These are phyloP conservation scores for Solanum tarijense DNA, from an alignment of 257 asterid species.

Conservation along the genomic window DNA sequence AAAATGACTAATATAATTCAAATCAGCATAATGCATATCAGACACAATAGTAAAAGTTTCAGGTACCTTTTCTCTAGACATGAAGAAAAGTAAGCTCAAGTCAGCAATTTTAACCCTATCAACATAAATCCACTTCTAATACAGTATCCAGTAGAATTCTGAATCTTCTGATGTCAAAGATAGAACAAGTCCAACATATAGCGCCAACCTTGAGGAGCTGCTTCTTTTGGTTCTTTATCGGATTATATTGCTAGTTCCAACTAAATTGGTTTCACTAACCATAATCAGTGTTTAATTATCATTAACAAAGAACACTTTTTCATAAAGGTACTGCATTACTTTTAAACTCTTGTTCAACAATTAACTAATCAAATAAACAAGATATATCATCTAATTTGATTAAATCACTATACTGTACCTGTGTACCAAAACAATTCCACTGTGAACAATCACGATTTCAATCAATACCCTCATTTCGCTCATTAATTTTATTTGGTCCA, in stretches of 20 bases:
- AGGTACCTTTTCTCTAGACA: background rate
- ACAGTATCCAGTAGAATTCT: background rate
- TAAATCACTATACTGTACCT: background rate
- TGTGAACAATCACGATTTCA: background rate
- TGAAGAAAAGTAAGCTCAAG: background rate
- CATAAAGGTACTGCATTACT: background rate
- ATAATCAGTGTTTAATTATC: background rate
- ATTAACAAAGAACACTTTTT: background rate
- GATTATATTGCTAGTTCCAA: background rate
- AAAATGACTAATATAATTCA: background rate
- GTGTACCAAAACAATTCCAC: background rate
- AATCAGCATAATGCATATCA: slow-evolving; percentile 1
- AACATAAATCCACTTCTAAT: background rate
- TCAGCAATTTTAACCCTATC: background rate
- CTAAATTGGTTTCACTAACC: background rate
- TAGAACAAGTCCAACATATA: background rate
- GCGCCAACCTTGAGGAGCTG: background rate
- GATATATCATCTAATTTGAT: background rate
- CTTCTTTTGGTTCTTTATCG: background rate
- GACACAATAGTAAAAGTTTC: background rate
- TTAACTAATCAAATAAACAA: background rate
- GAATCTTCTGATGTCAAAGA: background rate
- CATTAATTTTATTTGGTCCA: background rate
- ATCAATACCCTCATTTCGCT: background rate
- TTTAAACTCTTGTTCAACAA: background rate